Evolutionary conservation across 106 monocot species (phyloP).

Genomic region (Dendrobium officinale): DNA sequence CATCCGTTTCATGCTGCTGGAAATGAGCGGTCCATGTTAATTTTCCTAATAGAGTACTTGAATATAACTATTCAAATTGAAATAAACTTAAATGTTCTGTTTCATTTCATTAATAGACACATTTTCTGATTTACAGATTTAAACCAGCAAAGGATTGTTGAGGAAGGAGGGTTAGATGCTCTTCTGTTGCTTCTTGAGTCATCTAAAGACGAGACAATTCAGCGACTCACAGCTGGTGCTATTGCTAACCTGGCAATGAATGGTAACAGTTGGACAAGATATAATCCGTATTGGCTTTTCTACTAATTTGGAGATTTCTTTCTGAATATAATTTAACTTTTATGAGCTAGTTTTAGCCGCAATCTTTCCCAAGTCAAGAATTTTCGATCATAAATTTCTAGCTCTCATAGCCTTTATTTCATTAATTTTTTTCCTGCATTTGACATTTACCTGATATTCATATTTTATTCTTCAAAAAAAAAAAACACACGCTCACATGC

Average conservation of each 20-base stretch:
- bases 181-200: slow-evolving; percentile 34
- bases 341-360: neutral
- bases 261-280: slow-evolving; percentile 13
- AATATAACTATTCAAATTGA: neutral
- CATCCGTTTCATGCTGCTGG: neutral
- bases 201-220: slow-evolving; percentile 20
- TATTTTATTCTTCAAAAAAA: neutral
- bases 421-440: neutral
- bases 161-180: slow-evolving; percentile 74
- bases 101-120: neutral
- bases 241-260: slow-evolving; percentile 30
- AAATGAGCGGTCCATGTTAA: neutral
- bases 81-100: neutral
- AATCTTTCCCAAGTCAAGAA: neutral
- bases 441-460: neutral
- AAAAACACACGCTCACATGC: neutral
- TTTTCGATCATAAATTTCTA: neutral
- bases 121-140: slow-evolving; percentile 36
- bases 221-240: slow-evolving; percentile 22
- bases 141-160: slow-evolving; percentile 74
- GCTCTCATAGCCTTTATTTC: neutral
- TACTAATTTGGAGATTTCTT: neutral
- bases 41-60: neutral
- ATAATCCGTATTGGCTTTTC: neutral
- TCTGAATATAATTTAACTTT: neutral